Evolutionary conservation across 306 rosid species (phyloP), one percentile per base, ranked within the genome.

Genomic region (Cicer chorassanicum): DNA sequence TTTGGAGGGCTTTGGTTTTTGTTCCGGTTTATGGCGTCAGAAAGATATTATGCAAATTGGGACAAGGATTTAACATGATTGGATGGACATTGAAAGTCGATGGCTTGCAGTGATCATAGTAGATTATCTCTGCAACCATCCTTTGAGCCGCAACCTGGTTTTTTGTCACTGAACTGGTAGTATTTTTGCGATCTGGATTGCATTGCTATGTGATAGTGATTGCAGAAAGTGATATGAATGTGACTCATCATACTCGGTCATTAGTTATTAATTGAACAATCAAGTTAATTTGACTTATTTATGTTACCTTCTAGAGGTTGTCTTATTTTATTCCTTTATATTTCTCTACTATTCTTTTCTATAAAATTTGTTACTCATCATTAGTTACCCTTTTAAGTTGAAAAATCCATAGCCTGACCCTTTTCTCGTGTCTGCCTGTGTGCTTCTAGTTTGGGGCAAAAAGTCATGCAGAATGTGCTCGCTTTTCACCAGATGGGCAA

Each of bases 401-500:
- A 57, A 15, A 21, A 78, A 14, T 46, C 34, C 54, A 8, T 16
- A 55, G 65, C 69, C 72, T 75, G 66, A 63, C 59, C 29, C 54
- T 68, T 67, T 46, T 78, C 71, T 79, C 42, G 51, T 67, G 65
- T 72, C 57, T 74, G 64, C 41, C 44, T 19, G 65, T 72, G 51
- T 83, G 60, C 50, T 54, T 62, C 57, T 74, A 94, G 99, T 95
- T 95, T 80, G 98, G 99, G 72, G 82, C 97, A 40, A 95, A 95
- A 80, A 95, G 96, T 85, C 93, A 95, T 75, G 98, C 99, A 50
- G 99, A 95, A 86, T 87, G 90, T 84, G 98, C 99, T 60, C 78
- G 86, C 67, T 95, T 95, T 89, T 95, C 99, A 49, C 99, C 99
- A 43, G 99, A 95, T 83, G 99, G 98, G 65, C 99, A 95, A 87